Base-by-base conservation (phyloP, 1,284 basidiomycete species). In the Sanghuangporus weigelae region DNA sequence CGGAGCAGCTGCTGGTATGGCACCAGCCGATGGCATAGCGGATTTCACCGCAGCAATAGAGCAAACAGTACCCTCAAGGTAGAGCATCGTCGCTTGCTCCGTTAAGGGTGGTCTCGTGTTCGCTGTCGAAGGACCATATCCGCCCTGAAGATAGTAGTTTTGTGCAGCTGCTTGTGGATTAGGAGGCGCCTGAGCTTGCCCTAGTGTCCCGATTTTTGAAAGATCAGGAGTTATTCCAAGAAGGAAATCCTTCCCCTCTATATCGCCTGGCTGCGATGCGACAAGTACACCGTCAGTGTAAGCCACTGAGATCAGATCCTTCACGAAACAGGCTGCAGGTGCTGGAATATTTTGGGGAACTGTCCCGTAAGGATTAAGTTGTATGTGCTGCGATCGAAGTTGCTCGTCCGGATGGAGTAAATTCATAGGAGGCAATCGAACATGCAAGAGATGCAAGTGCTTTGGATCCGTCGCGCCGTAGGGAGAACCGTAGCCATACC, bases 1-100 rank as follows among this genome's bases (percentile, higher is more conserved):
- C 38, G 83, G 81, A 19, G 78, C 76, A 1, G 74, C 63, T 10
- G 71, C 68, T 14, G 67, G 66, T 50, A 65, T 63, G 10, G 71
- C 67, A 31, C 67, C 64, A 42, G 49, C 70, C 2, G 71, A 65
- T 44, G 70, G 64, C 3, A 71, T 67, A 62, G 71, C 68, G 4
- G 72, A 71, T 42, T 76, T 78, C 10, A 82, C 79, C 46, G 88
- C 79, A 1, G 85, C 87, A 73, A 95, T 87, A 14, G 88, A 89
- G 91, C 92, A 96, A 2, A 93, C 91, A 66, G 86, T 78, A 1
- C 92, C 93, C 39, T 89, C 87, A 63, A 95, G 87, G 11, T 89
- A 80, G 36, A 96, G 76, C 16, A 92, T 72, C 2, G 88, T 85
- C 0, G 91, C 89, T 67, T 91, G 84, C 70, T 95, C 93, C 3